These are phyloP conservation scores for Pythium rhizo-oryzae DNA, from an alignment of 352 stramenopile genomes.

Conservation along the genomic window DNA sequence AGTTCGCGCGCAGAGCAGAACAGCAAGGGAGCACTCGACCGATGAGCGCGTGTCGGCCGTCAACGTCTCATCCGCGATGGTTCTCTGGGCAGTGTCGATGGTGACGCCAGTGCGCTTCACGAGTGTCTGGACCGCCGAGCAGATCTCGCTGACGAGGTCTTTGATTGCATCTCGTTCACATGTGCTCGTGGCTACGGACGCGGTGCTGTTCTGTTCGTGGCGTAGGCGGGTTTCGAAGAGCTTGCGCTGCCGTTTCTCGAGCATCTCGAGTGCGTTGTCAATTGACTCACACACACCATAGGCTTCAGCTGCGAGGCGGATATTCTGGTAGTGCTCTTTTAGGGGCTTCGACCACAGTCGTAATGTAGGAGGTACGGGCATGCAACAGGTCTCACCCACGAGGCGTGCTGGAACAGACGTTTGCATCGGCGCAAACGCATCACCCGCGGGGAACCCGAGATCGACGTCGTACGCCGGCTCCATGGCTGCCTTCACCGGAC, in stretches of 20 bases:
- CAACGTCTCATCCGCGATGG: too few relatives aligned
- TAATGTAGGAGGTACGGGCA: neutral
- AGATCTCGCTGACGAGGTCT: neutral
- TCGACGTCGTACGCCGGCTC: slow-evolving; percentile 75
- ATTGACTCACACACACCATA: slow-evolving; percentile 77
- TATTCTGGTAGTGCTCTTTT: slow-evolving; percentile 89
- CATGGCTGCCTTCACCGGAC: slow-evolving; percentile 87
- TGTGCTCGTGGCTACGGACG: slow-evolving; percentile 30
- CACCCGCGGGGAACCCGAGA: slow-evolving; percentile 78
- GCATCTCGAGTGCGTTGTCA: slow-evolving; percentile 68
- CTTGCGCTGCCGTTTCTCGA: slow-evolving; percentile 64
- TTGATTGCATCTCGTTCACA: neutral
- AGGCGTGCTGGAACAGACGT: too few relatives aligned
- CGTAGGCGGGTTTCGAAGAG: slow-evolving; percentile 82
- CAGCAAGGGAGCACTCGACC: too few relatives aligned
- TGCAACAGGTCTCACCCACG: too few relatives aligned
- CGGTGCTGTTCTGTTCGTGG: slow-evolving; percentile 62
- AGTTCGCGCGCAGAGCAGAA: too few relatives aligned
- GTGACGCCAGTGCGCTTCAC: neutral
- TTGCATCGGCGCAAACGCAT: slow-evolving; percentile 37
- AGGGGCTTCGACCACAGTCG: slow-evolving; percentile 65
- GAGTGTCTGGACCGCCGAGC: neutral
- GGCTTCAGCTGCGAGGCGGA: slow-evolving; percentile 74
- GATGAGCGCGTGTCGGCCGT: too few relatives aligned
- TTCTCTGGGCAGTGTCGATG: too few relatives aligned